Evolutionary conservation across 2,329 filamentous ascomycete species (phyloP), one percentile per base, ranked within the genome.

Genomic region (Curvularia sp.): DNA sequence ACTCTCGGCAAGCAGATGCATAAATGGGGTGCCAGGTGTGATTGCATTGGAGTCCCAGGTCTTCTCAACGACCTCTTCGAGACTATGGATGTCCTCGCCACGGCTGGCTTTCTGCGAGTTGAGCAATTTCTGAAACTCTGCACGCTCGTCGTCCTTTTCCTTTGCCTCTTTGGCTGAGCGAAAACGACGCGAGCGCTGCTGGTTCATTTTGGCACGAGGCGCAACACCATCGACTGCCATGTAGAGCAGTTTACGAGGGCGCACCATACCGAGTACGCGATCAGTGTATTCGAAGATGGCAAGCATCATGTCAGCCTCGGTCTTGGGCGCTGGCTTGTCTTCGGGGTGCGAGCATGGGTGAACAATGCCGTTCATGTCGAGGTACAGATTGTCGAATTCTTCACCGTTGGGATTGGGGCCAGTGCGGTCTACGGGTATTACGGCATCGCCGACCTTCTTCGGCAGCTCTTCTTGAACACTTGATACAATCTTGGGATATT

Each of bases 351-450:
- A 97, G 80, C 95, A 99, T 30, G 96, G 96, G 82, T 99, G 95
- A 36, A 99, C 95, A 67, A 99, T 99, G 76, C 95, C 96, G 78
- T 99, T 99, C 94, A 99, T 98, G 74, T 99, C 95, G 63, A 99
- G 86, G 74, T 99, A 99, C 5, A 99, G 83, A 73, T 99, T 99
- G 80, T 99, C 94, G 73, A 97, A 91, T 78, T 99, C 95, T 80
- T 98, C 94, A 76, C 93, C 93, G 79, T 99, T 99, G 2, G 96
- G 96, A 74, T 99, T 99, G 5, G 92, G 88, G 38, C 86, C 83
- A 6, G 90, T 93, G 10, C 87, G 88, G 75, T 99, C 93, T 60
- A 98, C 87, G 2, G 95, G 95, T 57, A 97, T 89, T 67, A 86
- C 83, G 42, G 89, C 85, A 66, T 93, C 94, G 84, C 97, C 92